Percentiles rank a stretch among this genome's conserved stretches.
Conservation (phyloP, 352 stramenopile genomes). For the Pythium phragmiticola region DNA sequence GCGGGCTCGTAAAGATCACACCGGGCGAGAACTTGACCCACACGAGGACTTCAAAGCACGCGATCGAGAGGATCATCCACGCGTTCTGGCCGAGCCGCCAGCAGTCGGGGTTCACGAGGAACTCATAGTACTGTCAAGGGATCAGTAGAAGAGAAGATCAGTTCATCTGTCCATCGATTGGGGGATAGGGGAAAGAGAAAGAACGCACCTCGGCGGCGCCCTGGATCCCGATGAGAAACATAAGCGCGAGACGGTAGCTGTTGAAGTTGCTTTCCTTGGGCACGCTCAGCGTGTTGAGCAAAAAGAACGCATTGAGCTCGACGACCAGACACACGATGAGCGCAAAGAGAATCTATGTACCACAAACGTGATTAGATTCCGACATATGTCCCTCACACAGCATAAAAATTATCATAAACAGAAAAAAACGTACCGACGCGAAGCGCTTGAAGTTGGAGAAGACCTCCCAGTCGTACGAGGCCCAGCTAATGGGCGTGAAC, state of each 20-base stretch:
- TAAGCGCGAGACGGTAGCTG: conserved; percentile 68
- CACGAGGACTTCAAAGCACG: conserved; percentile 73
- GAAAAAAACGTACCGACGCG: conserved; percentile 37
- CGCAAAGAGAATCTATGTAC: conserved; percentile 67
- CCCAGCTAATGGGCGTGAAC: conserved; percentile 89
- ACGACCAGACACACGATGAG: conserved; percentile 84
- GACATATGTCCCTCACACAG: not conserved
- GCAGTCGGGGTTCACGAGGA: conserved; percentile 76
- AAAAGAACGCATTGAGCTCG: conserved; percentile 94
- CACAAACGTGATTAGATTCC: not conserved
- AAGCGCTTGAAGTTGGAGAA: conserved; percentile 92
- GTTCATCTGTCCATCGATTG: not conserved
- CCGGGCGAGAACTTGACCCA: conserved; percentile 80
- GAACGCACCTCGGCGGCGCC: conserved; percentile 63
- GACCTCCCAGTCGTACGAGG: conserved; percentile 89
- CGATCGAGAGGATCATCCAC: conserved; percentile 82
- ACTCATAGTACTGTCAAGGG: conserved; percentile 75
- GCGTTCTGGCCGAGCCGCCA: conserved; percentile 76
- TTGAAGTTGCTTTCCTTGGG: conserved; percentile 88
- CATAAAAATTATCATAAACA: not conserved
- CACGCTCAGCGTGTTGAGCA: conserved; percentile 87
- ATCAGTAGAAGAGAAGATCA: not conserved
- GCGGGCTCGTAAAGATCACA: conserved; percentile 57
- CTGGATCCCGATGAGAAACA: conserved; percentile 83
- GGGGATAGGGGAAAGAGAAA: not conserved